Conservation (phyloP, 2,329 filamentous ascomycete genomes). For the Alternaria viburni region DNA sequence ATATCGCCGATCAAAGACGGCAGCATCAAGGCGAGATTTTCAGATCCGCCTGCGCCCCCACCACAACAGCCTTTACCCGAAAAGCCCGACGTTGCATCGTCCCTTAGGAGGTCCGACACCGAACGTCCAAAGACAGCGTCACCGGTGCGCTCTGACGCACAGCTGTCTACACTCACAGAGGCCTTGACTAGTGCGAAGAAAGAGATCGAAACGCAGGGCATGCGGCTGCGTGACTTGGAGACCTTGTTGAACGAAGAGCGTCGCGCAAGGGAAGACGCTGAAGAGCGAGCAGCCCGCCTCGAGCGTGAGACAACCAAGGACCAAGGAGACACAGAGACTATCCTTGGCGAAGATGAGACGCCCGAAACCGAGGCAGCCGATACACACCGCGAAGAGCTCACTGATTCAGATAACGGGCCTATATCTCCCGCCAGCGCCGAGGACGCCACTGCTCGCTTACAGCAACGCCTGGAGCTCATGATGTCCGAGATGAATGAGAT, state of each 20-base stretch:
- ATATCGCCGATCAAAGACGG: constrained; percentile 65
- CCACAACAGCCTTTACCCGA: constrained; percentile 92
- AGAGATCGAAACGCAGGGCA: constrained; percentile 83
- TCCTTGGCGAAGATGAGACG: constrained; percentile 26
- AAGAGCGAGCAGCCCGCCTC: constrained; percentile 77
- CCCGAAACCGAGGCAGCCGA: constrained; percentile 15
- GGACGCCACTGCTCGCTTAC: constrained; percentile 58
- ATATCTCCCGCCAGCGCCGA: constrained; percentile 34
- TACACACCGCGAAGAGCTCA: constrained; percentile 21
- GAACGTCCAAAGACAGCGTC: constrained; percentile 72
- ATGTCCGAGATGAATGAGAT: constrained; percentile 80
- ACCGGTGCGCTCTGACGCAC: constrained; percentile 69
- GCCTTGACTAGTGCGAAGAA: constrained; percentile 82
- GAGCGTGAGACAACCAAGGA: constrained; percentile 64
- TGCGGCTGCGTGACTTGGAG: constrained; percentile 82
- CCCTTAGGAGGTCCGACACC: constrained; percentile 76
- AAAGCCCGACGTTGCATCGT: constrained; percentile 76
- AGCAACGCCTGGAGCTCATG: constrained; percentile 77
- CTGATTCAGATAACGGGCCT: constrained; percentile 28
- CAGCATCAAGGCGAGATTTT: constrained; percentile 77
- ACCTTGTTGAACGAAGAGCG: constrained; percentile 78
- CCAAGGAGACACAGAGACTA: constrained; percentile 36
- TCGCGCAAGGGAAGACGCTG: constrained; percentile 79
- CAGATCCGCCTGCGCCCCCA: constrained; percentile 89
- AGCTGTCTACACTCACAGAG: constrained; percentile 84